Percentiles rank a stretch among this genome's conserved stretches.
Conservation (phyloP, 2,329 filamentous ascomycete species). For the Elsinoe batatas region DNA sequence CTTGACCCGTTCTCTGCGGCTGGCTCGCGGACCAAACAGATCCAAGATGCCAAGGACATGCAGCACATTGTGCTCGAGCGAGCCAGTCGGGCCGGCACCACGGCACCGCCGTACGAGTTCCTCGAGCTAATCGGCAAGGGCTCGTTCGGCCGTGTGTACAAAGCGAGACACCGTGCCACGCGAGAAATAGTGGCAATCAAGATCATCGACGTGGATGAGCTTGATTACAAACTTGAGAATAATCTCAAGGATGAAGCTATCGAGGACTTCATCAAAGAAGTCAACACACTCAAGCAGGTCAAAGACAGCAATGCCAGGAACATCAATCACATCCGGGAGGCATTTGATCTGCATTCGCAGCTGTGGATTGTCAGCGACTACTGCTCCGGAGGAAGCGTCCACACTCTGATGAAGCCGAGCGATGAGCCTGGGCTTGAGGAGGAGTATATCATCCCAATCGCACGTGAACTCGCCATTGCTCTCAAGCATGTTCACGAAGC, state of each 20-base stretch:
- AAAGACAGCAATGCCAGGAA: constrained; percentile 66
- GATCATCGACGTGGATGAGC: constrained; percentile 75
- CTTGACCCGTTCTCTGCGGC: constrained; percentile 19
- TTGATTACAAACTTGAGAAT: constrained; percentile 53
- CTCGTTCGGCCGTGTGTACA: constrained; percentile 65
- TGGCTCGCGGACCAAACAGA: constrained; percentile 38
- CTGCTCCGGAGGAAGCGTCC: constrained; percentile 72
- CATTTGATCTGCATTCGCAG: constrained; percentile 63
- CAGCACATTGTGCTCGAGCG: constrained; percentile 53
- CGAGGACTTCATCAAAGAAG: constrained; percentile 50
- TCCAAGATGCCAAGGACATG: constrained; percentile 63
- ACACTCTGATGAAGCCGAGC: constrained; percentile 48
- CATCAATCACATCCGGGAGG: constrained; percentile 73
- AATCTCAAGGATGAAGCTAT: constrained; percentile 55
- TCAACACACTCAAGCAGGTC: constrained; percentile 58
- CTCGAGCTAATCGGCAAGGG: constrained; percentile 66
- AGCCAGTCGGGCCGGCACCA: constrained; percentile 49
- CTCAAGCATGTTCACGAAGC: constrained; percentile 54
- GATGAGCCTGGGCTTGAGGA: constrained; percentile 40
- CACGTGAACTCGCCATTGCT: constrained; percentile 52
- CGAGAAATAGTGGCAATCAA: constrained; percentile 60
- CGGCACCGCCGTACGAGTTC: constrained; percentile 57
- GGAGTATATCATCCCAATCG: constrained; percentile 53
- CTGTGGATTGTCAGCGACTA: constrained; percentile 88
- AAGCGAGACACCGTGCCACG: constrained; percentile 34